Percentiles rank a stretch among this genome's conserved stretches.
These are phyloP conservation scores for Lagenaria siceraria DNA, from an alignment of 306 rosid genomes.

Conservation along the genomic window DNA sequence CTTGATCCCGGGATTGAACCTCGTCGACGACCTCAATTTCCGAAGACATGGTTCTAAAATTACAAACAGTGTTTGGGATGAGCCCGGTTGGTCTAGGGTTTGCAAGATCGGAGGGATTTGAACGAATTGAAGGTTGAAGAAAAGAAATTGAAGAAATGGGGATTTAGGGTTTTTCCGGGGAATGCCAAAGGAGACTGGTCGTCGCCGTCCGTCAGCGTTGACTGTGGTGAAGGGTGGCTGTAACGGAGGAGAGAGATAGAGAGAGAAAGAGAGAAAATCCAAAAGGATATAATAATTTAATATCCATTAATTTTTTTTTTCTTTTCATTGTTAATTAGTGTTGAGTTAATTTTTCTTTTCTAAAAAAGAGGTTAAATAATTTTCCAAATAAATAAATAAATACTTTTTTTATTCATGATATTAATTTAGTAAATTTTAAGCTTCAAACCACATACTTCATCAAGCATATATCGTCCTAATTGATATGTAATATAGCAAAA, in stretches of 20 bases:
- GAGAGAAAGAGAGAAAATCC: neutral
- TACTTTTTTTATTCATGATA: no score
- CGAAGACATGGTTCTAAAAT: constrained; percentile 46
- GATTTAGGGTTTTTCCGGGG: constrained; percentile 6
- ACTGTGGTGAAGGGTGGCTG: neutral
- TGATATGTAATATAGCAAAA: no score
- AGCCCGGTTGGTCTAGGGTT: neutral
- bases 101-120: constrained; percentile 2
- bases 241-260: neutral
- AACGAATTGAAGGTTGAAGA: neutral
- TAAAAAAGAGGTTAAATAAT: no score
- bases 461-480: no score
- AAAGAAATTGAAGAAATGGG: neutral
- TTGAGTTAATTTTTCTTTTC: no score
- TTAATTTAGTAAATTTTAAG: no score
- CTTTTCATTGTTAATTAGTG: no score
- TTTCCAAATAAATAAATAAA: no score
- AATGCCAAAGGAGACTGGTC: neutral
- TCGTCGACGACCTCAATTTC: constrained; percentile 98
- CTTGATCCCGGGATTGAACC: constrained; percentile 40
- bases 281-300: neutral
- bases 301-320: neutral
- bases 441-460: no score
- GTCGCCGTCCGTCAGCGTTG: constrained; percentile 11
- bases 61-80: neutral